phyloP scores from a whole-genome alignment of 192 early-diverging fungal genomes.

The Irineochytrium annulatum region DNA sequence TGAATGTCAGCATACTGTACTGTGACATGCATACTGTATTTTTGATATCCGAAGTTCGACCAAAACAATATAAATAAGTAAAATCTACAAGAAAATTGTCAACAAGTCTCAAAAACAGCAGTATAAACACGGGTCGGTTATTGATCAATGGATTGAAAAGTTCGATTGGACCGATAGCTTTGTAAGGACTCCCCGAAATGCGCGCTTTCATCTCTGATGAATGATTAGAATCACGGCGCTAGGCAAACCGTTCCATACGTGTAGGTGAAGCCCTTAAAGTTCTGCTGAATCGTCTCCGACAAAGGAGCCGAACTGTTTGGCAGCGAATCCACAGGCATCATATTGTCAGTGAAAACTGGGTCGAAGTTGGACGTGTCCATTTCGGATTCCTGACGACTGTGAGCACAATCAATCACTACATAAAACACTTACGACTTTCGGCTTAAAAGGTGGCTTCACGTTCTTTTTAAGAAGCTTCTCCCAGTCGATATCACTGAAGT shows the following conservation, averaged over 20 bases:
- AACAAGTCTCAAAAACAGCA: no score
- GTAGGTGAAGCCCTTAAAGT: constrained; percentile 47
- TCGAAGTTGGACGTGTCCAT: constrained; percentile 51
- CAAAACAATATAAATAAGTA: no score
- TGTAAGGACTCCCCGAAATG: neutral
- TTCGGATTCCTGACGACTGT: constrained; percentile 25
- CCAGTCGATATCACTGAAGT: constrained; percentile 65
- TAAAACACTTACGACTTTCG: constrained; percentile 16
- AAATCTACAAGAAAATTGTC: no score
- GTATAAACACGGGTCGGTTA: no score
- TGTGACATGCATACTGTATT: no score
- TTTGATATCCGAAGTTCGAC: no score
- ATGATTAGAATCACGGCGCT: neutral
- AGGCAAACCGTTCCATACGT: neutral
- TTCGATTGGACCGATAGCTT: neutral
- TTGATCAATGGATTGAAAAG: no score
- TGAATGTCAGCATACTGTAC: no score
- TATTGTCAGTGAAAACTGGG: constrained; percentile 37
- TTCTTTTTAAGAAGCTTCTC: constrained; percentile 55
- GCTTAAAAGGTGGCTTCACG: constrained; percentile 65
- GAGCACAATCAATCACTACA: neutral
- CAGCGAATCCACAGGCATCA: constrained; percentile 44
- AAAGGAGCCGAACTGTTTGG: constrained; percentile 33
- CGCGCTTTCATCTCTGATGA: neutral
- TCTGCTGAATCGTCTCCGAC: constrained; percentile 40